Percentiles rank a stretch among this genome's conserved stretches.
These are phyloP conservation scores for Talaromyces amestolkiae DNA, from an alignment of 2,329 filamentous ascomycete genomes.

Conservation along the genomic window DNA sequence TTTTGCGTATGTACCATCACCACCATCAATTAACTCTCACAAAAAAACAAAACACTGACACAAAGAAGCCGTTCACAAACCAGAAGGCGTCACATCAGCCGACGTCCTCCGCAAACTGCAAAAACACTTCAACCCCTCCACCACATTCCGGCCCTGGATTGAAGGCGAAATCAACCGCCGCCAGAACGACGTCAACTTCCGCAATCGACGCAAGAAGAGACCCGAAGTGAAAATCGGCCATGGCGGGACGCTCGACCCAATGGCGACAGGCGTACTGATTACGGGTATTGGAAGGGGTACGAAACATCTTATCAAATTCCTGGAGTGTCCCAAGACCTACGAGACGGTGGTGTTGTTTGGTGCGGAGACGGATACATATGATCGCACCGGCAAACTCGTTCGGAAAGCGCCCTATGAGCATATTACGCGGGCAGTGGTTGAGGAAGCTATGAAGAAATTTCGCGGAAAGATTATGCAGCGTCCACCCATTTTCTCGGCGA, in stretches of 20 bases:
- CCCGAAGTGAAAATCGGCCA: conserved; percentile 89
- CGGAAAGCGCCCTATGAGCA: conserved; percentile 72
- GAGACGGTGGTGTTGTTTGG: conserved; percentile 88
- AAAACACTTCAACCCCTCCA: conserved; percentile 75
- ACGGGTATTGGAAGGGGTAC: conserved; percentile 84
- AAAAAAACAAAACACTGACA: background rate
- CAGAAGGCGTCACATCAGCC: conserved; percentile 78
- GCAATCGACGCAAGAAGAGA: conserved; percentile 57
- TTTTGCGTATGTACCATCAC: conserved; percentile 51
- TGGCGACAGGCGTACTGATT: conserved; percentile 90
- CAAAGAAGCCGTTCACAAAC: conserved; percentile 82
- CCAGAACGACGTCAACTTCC: conserved; percentile 56
- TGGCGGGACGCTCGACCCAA: conserved; percentile 89
- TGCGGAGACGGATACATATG: conserved; percentile 88
- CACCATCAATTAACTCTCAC: background rate
- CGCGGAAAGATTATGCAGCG: conserved; percentile 82
- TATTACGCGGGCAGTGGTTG: conserved; percentile 74
- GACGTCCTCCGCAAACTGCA: conserved; percentile 89
- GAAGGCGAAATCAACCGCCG: conserved; percentile 59
- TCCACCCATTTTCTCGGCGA: conserved; percentile 86
- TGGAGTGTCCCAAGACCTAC: conserved; percentile 89
- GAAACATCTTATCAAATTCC: conserved; percentile 73
- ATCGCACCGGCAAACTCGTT: conserved; percentile 79
- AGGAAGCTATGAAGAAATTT: conserved; percentile 67
- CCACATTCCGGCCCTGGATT: conserved; percentile 75